A percentile compares a stretch with the other conserved stretches of the same genome.
Conservation (phyloP, 345 rosid species). For the Citrus australasica region DNA sequence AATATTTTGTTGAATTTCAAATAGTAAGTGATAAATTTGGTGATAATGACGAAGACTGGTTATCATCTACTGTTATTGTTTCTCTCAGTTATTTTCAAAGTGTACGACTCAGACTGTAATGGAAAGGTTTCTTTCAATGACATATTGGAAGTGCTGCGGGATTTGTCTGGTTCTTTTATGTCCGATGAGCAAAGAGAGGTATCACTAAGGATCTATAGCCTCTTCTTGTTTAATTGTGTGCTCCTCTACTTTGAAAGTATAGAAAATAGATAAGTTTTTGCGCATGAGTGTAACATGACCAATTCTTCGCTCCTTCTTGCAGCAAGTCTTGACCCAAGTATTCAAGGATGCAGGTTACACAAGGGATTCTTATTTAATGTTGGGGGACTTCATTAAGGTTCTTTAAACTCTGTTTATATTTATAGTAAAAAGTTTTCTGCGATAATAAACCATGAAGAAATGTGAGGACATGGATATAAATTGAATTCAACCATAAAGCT, state of each 20-base stretch:
- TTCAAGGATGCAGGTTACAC: constrained; percentile 62
- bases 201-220: constrained; percentile 2
- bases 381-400: constrained; percentile 64
- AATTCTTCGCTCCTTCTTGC: constrained; percentile 19
- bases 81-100: constrained; percentile 59
- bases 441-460: not conserved
- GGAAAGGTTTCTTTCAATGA: constrained; percentile 68
- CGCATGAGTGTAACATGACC: not conserved
- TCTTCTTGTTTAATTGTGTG: not conserved
- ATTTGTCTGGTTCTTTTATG: constrained; percentile 67
- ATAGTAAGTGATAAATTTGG: not conserved
- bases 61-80: not conserved
- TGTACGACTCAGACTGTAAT: constrained; percentile 60
- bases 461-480: not conserved
- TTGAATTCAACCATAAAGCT: not conserved
- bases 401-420: not conserved
- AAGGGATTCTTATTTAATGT: constrained; percentile 42
- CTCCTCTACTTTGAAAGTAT: not conserved
- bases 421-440: not conserved
- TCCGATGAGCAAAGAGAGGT: constrained; percentile 65
- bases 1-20: not conserved
- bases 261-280: not conserved
- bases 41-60: not conserved
- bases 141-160: constrained; percentile 52
- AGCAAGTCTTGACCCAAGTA: constrained; percentile 58